Evolutionary conservation across 2,329 filamentous ascomycete genomes (phyloP), one percentile per base, ranked within the genome.

Genomic region (Aspergillus alliaceus): DNA sequence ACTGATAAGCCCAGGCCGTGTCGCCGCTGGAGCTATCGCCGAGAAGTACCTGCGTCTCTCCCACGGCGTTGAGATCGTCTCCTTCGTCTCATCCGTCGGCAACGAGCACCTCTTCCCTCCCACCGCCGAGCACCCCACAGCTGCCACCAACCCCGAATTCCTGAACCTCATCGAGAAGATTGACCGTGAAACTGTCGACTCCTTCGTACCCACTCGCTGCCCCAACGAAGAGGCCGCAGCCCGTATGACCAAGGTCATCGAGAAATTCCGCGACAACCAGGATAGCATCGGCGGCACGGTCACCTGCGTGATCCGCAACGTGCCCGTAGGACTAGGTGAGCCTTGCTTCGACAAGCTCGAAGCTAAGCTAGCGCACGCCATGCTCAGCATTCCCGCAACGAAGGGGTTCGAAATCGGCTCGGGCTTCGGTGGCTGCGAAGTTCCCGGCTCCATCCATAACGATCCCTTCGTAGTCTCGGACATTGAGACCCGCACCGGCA

Each of bases 371-470:
- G 93, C 86, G 25, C 93, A 98, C 71, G 95, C 90, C 50, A 98
- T 99, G 90, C 84, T 98, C 62, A 91, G 87, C 72, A 96, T 98
- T 67, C 95, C 95, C 5, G 92, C 95, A 3, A 93, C 90, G 35
- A 99, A 98, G 79, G 93, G 90, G 54, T 98, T 98, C 71, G 93
- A 98, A 73, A 88, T 98, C 64, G 95, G 95, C 54, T 96, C 90
- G 53, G 95, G 95, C 12, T 98, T 98, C 74, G 87, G 83, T 51
- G 93, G 95, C 57, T 90, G 89, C 69, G 89, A 93, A 72, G 84
- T 98, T 37, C 89, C 89, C 2, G 93, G 95, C 22, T 95, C 90
- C n/a, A 83, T 83, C 54, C 93, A 98, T 84, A 98, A 98, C 74
- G 93, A 98, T 75, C 81, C 90, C 54, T 96, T 96, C 76, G 79